Evolutionary conservation across 2,329 filamentous ascomycete genomes (phyloP).

Genomic region (Fusarium camptoceras): DNA sequence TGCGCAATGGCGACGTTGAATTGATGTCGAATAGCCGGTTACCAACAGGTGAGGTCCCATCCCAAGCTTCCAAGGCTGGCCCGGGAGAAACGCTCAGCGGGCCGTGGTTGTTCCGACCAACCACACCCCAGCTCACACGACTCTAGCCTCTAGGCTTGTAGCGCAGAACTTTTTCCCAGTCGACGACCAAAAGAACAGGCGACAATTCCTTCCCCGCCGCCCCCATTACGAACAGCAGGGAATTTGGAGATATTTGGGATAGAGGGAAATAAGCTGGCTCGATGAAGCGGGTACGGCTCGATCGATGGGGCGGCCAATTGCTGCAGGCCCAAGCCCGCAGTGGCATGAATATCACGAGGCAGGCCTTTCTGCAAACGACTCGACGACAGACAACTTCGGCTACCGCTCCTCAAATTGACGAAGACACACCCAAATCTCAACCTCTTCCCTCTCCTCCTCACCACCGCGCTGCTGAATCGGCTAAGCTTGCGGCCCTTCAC

Average conservation of each 20-base stretch:
- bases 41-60: slow-evolving; percentile 34
- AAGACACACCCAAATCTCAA: slow-evolving; percentile 40
- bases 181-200: slow-evolving; percentile 35
- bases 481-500: slow-evolving; percentile 93
- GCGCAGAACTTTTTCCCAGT: slow-evolving; percentile 54
- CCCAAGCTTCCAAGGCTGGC: slow-evolving; percentile 24
- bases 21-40: slow-evolving; percentile 32
- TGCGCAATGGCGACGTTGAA: slow-evolving; percentile 50
- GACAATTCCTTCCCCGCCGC: slow-evolving; percentile 22
- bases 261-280: slow-evolving; percentile 37
- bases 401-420: slow-evolving; percentile 40
- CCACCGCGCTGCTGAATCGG: slow-evolving; percentile 74
- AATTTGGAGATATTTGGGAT: slow-evolving; percentile 27
- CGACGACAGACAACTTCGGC: slow-evolving; percentile 51
- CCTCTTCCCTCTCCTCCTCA: slow-evolving; percentile 78
- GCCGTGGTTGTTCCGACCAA: slow-evolving; percentile 45
- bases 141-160: slow-evolving; percentile 40
- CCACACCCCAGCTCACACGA: slow-evolving; percentile 50
- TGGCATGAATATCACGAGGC: slow-evolving; percentile 26
- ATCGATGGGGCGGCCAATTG: slow-evolving; percentile 57
- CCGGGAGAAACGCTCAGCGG: slow-evolving; percentile 33
- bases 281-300: slow-evolving; percentile 59
- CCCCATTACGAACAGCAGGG: slow-evolving; percentile 31
- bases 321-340: slow-evolving; percentile 50
- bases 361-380: slow-evolving; percentile 41